Base-by-base conservation (phyloP, 2,329 filamentous ascomycete species). In the Ophiocordyceps sinensis region DNA sequence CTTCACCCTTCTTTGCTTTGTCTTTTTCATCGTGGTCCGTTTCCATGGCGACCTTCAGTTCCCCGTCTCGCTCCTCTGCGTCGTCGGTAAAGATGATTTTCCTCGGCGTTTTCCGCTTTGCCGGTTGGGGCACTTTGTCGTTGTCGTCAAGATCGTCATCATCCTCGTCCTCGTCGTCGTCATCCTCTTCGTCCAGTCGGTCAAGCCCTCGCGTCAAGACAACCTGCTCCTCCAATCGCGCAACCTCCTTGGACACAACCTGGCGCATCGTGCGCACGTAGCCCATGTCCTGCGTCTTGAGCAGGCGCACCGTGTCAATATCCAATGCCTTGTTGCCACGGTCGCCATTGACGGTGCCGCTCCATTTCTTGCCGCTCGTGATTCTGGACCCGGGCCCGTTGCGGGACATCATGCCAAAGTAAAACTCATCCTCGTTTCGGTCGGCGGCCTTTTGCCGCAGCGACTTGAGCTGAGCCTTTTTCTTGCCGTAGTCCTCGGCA, bases 351-450 rank as follows among this genome's bases (percentile, higher is more conserved):
- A 77, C 67, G 0, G 66, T 74, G 29, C 76, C 77, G 2, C 60
- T 68, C 62, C 71, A 75, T 36, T 56, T 59, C 53, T 66, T 71
- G 42, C 65, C 75, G 48, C 57, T 63, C 48, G 68, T 63, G 32
- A 73, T 53, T 15, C 59, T 58, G 7, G 67, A 66, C 6, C 70
- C 67, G 5, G 75, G 70, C 10, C 75, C 75, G 43, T 67, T 66
- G 45, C 73, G 73, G 49, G 71, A 74, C 52, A 81, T 64, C 79
- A 83, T 83, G 46, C 75, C 76, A 53, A 75, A 80, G 64, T 80
- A 81, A 60, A 82, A 83, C 53, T 83, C 79, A 72, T 83, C 79
- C 40, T 81, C 77, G 58, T 82, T 82, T 50, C 77, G 73, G 32
- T 79, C 71, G 43, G 75, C 60, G 5, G 75, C 78, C 54, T 82